phyloP scores from a whole-genome alignment of 1,139 yeast species.

The Nakaseomyces sp. region DNA sequence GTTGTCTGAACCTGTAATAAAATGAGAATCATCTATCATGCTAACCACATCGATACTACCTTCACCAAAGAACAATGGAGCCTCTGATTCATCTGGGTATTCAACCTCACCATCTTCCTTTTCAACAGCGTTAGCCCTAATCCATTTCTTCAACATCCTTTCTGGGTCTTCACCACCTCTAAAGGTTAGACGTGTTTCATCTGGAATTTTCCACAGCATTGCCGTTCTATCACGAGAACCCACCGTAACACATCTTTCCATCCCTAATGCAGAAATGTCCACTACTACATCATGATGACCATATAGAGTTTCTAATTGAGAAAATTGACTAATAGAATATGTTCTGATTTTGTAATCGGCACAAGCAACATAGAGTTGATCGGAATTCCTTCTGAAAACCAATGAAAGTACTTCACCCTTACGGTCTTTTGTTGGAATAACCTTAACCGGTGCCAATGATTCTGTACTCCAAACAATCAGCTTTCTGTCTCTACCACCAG shows the following conservation, averaged over 20 bases:
- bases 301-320: slow-evolving; percentile 82
- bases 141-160: slow-evolving; percentile 37
- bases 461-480: slow-evolving; percentile 82
- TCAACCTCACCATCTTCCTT: slow-evolving; percentile 28
- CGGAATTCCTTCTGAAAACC: slow-evolving; percentile 69
- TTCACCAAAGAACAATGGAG: slow-evolving; percentile 48
- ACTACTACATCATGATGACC: slow-evolving; percentile 91
- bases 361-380: slow-evolving; percentile 86
- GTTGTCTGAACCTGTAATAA: slow-evolving; percentile 90
- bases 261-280: slow-evolving; percentile 69
- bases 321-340: slow-evolving; percentile 72
- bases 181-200: slow-evolving; percentile 86
- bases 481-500: slow-evolving; percentile 81
- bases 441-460: slow-evolving; percentile 63
- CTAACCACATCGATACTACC: slow-evolving; percentile 87
- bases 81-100: slow-evolving; percentile 24
- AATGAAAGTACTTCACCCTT: slow-evolving; percentile 66
- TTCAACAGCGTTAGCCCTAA: slow-evolving; percentile 31
- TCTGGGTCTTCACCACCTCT: slow-evolving; percentile 71
- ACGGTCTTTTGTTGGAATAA: slow-evolving; percentile 61
- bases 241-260: slow-evolving; percentile 90
- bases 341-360: slow-evolving; percentile 87
- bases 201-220: slow-evolving; percentile 93
- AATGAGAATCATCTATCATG: slow-evolving; percentile 87
- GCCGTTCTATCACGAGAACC: slow-evolving; percentile 94